These are phyloP conservation scores for Phytophthora palmivora DNA, from an alignment of 352 stramenopile genomes.

Conservation along the genomic window DNA sequence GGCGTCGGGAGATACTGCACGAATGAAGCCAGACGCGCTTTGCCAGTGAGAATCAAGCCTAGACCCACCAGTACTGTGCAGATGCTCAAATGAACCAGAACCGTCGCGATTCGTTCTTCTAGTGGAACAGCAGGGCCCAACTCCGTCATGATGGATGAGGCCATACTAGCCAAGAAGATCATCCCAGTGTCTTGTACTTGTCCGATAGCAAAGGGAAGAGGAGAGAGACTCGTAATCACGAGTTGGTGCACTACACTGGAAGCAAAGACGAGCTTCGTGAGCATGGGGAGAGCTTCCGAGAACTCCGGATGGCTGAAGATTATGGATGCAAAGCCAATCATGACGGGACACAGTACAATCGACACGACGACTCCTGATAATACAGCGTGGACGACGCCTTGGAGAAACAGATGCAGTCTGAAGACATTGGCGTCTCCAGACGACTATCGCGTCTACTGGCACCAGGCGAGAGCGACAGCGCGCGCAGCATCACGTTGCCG, in stretches of 20 bases:
- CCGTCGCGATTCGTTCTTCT: constrained; percentile 85
- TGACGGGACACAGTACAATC: constrained; percentile 64
- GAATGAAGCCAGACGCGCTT: constrained; percentile 90
- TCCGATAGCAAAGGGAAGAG: constrained; percentile 95
- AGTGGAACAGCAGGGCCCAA: constrained; percentile 65
- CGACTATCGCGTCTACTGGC: neutral
- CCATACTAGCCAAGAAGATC: constrained; percentile 96
- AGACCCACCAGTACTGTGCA: constrained; percentile 92
- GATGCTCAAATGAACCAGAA: constrained; percentile 93
- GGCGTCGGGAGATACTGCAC: constrained; percentile 96
- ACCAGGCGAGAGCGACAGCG: constrained; percentile 24
- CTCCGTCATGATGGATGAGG: constrained; percentile 87
- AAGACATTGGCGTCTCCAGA: neutral
- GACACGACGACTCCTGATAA: constrained; percentile 92
- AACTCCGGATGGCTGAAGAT: constrained; percentile 91
- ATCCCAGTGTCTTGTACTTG: constrained; percentile 97
- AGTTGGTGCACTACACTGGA: constrained; percentile 95
- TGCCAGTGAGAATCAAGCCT: constrained; percentile 92
- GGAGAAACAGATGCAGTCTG: constrained; percentile 31
- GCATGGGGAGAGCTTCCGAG: constrained; percentile 53
- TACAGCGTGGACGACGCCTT: constrained; percentile 62
- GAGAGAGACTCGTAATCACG: constrained; percentile 91
- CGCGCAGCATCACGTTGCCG: constrained; percentile 38
- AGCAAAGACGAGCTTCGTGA: constrained; percentile 94
- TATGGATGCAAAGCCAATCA: constrained; percentile 93